Percentiles rank a stretch among this genome's conserved stretches.
phyloP scores from a whole-genome alignment of 2,329 filamentous ascomycete species.

The Fusarium continuum region DNA sequence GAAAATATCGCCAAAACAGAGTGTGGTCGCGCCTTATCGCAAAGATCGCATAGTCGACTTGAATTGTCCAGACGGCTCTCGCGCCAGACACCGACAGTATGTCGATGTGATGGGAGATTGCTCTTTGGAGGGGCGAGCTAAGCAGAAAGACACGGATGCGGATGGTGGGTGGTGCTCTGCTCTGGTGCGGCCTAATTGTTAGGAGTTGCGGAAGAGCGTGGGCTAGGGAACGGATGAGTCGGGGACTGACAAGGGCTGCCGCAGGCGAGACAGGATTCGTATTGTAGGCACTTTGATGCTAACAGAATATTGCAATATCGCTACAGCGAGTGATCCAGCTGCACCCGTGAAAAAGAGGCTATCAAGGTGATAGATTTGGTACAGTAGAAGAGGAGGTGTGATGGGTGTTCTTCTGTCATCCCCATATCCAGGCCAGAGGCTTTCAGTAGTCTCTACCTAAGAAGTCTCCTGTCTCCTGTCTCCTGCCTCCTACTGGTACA shows the following conservation, averaged over 20 bases:
- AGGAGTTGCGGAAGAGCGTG: constrained; percentile 37
- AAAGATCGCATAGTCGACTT: constrained; percentile 47
- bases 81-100: constrained; percentile 43
- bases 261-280: constrained; percentile 5
- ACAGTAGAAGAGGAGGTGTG: constrained; percentile 28
- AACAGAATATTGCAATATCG: not conserved
- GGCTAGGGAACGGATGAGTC: constrained; percentile 30
- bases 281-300: constrained; percentile 7
- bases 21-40: constrained; percentile 38
- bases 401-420: constrained; percentile 30
- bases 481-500: constrained; percentile 19
- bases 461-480: constrained; percentile 38
- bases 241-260: constrained; percentile 18
- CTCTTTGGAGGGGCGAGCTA: constrained; percentile 41
- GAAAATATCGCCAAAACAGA: constrained; percentile 40
- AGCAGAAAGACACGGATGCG: constrained; percentile 40
- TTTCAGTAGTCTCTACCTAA: constrained; percentile 19
- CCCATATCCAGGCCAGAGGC: constrained; percentile 24
- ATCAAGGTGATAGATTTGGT: constrained; percentile 4
- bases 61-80: constrained; percentile 39
- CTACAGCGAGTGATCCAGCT: not conserved
- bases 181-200: constrained; percentile 29
- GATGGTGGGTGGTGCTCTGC: constrained; percentile 35
- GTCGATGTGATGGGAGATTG: constrained; percentile 38
- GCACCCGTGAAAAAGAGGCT: not conserved